Evolutionary conservation across 345 rosid species (phyloP).

Genomic region (Reutealis trisperma): DNA sequence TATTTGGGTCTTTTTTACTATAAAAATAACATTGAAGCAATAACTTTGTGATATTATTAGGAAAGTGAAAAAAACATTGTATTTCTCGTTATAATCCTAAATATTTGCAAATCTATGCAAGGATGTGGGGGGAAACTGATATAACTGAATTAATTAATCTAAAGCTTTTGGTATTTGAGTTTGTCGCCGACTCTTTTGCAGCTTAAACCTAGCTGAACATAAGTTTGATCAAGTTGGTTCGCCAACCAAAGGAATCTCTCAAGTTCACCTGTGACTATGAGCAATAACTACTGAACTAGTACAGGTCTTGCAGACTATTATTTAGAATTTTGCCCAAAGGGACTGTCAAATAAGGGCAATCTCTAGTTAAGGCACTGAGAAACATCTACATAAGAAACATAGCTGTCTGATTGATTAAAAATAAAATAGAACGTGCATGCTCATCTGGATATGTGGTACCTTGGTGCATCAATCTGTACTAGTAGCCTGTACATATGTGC

Average conservation of each 20-base stretch:
- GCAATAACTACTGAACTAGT: not conserved
- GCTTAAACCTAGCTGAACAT: not conserved
- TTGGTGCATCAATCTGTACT: not conserved
- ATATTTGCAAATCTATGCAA: not conserved
- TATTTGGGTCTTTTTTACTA: no score
- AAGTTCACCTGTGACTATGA: not conserved
- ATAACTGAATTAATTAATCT: not conserved
- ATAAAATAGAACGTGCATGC: not conserved
- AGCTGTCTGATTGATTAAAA: not conserved
- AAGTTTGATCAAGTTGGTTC: not conserved
- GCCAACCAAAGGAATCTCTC: not conserved
- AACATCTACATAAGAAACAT: not conserved
- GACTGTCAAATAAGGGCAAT: not conserved
- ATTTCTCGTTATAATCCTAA: constrained; percentile 1
- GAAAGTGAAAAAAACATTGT: not conserved
- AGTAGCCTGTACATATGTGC: not conserved
- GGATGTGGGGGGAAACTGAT: not conserved
- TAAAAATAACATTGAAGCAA: not conserved
- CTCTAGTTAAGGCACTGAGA: not conserved
- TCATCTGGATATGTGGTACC: no score
- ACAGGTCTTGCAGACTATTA: not conserved
- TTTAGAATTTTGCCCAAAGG: not conserved
- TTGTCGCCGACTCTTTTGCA: not conserved
- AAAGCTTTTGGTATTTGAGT: not conserved
- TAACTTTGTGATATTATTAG: not conserved